Conservation (phyloP, 192 early-diverging fungal genomes). For the Umbelopsis ramanniana region DNA sequence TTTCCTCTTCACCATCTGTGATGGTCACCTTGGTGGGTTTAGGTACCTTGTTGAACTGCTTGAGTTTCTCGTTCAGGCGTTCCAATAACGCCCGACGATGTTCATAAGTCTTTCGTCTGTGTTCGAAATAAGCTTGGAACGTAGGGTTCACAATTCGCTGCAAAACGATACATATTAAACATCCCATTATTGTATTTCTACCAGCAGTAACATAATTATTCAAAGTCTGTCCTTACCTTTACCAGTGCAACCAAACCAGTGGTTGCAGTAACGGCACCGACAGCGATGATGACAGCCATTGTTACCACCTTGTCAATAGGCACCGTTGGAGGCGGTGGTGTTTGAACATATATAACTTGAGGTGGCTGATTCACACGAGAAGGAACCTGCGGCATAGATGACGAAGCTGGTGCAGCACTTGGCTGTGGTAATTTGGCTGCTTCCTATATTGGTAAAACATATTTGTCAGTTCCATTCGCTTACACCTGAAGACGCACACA, state of each 20-base stretch:
- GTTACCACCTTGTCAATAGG: slow-evolving; percentile 31
- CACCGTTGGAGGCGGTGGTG: slow-evolving; percentile 26
- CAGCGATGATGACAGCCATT: slow-evolving; percentile 31
- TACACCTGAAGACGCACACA: background rate
- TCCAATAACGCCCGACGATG: slow-evolving; percentile 6
- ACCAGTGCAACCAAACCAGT: slow-evolving; percentile 37
- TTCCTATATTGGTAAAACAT: background rate
- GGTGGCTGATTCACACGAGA: slow-evolving; percentile 13
- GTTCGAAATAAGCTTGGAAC: slow-evolving; percentile 14
- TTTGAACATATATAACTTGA: slow-evolving; percentile 32
- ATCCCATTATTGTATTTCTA: background rate
- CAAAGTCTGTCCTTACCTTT: slow-evolving; percentile 28
- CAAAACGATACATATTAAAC: background rate
- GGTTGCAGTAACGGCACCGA: slow-evolving; percentile 31
- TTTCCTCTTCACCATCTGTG: slow-evolving; percentile 5
- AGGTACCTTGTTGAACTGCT: slow-evolving; percentile 1
- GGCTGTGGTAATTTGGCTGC: background rate
- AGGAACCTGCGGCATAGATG: slow-evolving; percentile 24
- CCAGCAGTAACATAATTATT: background rate
- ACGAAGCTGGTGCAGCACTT: background rate
- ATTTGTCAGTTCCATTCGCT: background rate
- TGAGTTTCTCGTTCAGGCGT: background rate
- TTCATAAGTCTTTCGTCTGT: slow-evolving; percentile 2
- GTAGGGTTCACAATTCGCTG: slow-evolving; percentile 11
- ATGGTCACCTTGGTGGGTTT: slow-evolving; percentile 3